Base-by-base conservation (phyloP, 2,329 filamentous ascomycete genomes). In the Capronia epimyces region DNA sequence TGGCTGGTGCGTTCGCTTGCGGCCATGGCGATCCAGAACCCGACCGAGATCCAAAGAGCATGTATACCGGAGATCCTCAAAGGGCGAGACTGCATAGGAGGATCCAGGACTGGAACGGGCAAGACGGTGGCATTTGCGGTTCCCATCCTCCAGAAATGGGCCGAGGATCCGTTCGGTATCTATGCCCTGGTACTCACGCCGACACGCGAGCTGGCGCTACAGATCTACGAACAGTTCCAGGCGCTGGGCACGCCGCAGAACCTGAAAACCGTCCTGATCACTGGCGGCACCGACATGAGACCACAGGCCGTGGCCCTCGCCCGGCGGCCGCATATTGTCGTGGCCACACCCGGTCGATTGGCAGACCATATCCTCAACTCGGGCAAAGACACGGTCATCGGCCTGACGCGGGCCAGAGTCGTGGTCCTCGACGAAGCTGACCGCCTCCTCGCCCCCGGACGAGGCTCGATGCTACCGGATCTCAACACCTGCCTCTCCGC, bases 361-460 rank as follows among this genome's bases (percentile, higher is more conserved):
- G 93, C 93, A 15, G 91, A 98, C 66, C 93, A 98, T 67, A 90
- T 98, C 65, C 81, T 83, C 32, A 90, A 82, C 1, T 97, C 91
- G 13, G 93, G 93, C 37, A 83, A 90, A 63, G 93, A 98, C 65
- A 97, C 91, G 0, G 81, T 94, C 53, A 83, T 82, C 52, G 90
- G 89, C 1, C 74, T 98, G 40, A 78, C 83, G 15, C 80, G 90
- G 44, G 85, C 89, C 21, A 82, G 81, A 50, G 90, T 87, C 67
- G 87, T 97, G 2, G 89, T 98, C 6, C 83, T 98, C 36, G 93
- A 98, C 66, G 93, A 98, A 75, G 93, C 93, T 3, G 93, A 98
- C 71, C 82, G 93, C 39, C 77, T 98, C 31, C 80, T 98, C 39
- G 79, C 83, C 27, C 80, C 82, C 43, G 81, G 80, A 0, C 77